Base-by-base conservation (phyloP, 208 protist species). In the Lotmaria passim region DNA sequence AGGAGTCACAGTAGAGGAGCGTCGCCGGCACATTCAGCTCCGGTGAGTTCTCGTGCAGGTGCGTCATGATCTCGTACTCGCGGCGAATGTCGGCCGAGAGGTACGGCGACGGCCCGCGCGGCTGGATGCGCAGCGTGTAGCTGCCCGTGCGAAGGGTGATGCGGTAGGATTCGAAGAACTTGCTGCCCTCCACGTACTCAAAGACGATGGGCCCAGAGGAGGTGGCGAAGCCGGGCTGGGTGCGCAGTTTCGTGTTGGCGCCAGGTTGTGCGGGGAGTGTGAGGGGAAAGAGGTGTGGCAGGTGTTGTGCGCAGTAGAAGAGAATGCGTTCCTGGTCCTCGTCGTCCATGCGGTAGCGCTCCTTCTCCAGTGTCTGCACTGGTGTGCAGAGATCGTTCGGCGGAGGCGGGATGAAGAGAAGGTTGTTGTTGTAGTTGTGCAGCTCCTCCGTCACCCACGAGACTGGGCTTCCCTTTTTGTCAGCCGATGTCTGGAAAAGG, bases 361-460 rank as follows among this genome's bases (percentile, higher is more conserved):
- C 61, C 33, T 55, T 76, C 58, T 88, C 76, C 15, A 69, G 59
- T 0, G 67, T 33, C 38, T 51, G 65, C 14, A 84, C 83, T 6
- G 76, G 63, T 3, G 57, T 71, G 60, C 75, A 89, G 3, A 70
- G 26, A 15, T 87, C 79, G 57, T 82, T 83, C 19, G 65, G 78
- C 11, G 87, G 87, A 10, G 87, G 85, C 1, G 83, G 78, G 51
- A 87, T 72, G 60, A 87, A 87, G 41, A 93, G 76, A 11, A 93
- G 78, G 41, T 93, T 93, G 63, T 82, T 75, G 64, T 89, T 85
- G 52, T 78, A 86, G 68, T 93, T 81, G 66, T 85, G 43, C 60
- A 93, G 74, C 83, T 93, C 87, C 61, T 89, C 82, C 44, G 75
- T 69, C 21, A 93, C 81, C 87, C 87, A 93, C 41, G 87, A 93